Conservation (phyloP, 2,329 filamentous ascomycete genomes). For the Macrophomina pseudophaseolina region DNA sequence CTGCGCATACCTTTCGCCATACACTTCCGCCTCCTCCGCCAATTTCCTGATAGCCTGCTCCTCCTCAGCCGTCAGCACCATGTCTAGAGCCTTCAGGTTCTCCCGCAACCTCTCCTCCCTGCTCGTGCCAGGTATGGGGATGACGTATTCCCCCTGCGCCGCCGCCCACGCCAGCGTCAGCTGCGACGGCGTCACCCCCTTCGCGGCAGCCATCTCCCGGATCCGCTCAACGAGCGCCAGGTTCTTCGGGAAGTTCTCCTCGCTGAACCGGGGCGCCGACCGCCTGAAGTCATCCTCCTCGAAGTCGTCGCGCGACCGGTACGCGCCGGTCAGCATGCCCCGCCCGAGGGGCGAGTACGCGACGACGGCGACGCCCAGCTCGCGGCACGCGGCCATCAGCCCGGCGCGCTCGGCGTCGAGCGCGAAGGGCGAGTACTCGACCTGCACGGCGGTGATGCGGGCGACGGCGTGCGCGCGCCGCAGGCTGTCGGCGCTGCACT, state of each 20-base stretch:
- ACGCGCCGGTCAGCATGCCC: constrained; percentile 33
- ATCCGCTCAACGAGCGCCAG: constrained; percentile 41
- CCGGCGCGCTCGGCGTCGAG: constrained; percentile 43
- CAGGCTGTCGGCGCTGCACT: constrained; percentile 51
- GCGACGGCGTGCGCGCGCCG: constrained; percentile 56
- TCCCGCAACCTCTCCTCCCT: constrained; percentile 38
- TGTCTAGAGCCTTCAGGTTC: constrained; percentile 36
- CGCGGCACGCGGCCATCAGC: constrained; percentile 48
- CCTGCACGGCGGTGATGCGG: constrained; percentile 55
- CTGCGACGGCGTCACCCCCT: constrained; percentile 62
- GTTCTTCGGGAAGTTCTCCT: constrained; percentile 47
- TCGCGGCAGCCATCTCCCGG: constrained; percentile 44
- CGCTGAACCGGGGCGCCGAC: constrained; percentile 49
- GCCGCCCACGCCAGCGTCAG: constrained; percentile 55
- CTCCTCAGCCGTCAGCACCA: constrained; percentile 38
- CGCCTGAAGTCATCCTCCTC: constrained; percentile 41
- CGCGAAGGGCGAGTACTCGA: constrained; percentile 58
- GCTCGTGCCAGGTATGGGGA: constrained; percentile 61
- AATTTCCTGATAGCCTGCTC: constrained; percentile 37
- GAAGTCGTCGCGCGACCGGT: constrained; percentile 52
- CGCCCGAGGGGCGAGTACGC: constrained; percentile 46
- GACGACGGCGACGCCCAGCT: constrained; percentile 50
- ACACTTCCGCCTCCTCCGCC: constrained; percentile 47
- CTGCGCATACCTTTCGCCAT: constrained; percentile 45
- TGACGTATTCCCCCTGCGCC: constrained; percentile 49